These are phyloP conservation scores for Laguncularia racemosa DNA, from an alignment of 345 rosid species.

Conservation along the genomic window DNA sequence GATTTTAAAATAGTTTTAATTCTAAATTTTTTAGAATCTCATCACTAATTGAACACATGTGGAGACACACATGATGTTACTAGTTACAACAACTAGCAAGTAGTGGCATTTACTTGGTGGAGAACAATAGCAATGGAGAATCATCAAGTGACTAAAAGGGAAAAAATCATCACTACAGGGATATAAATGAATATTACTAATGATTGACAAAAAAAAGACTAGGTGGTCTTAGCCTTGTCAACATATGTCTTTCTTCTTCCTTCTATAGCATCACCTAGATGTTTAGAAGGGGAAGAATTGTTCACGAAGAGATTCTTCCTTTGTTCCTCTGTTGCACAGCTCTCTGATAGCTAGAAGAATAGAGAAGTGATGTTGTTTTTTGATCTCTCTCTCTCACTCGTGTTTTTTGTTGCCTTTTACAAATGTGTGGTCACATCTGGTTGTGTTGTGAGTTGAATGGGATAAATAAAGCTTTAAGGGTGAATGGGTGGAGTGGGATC, in stretches of 20 bases:
- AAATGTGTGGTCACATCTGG: conserved; percentile 38
- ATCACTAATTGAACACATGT: no score
- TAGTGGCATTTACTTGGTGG: conserved; percentile 15
- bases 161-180: conserved; percentile 9
- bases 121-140: conserved; percentile 24
- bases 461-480: background rate
- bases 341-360: background rate
- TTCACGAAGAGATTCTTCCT: conserved; percentile 30
- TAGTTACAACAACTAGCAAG: background rate
- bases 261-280: conserved; percentile 12
- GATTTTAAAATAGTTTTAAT: no score
- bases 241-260: conserved; percentile 11
- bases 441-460: conserved; percentile 13
- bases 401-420: background rate
- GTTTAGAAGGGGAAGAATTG: conserved; percentile 23
- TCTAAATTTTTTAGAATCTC: no score
- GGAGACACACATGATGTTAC: background rate
- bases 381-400: background rate
- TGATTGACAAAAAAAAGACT: conserved; percentile 25
- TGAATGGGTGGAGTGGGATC: conserved; percentile 34
- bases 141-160: conserved; percentile 13
- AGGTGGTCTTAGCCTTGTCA: conserved; percentile 14
- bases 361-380: conserved; percentile 8
- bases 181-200: conserved; percentile 14
- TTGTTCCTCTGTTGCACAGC: conserved; percentile 28